These are phyloP conservation scores for Fusarium newnesense DNA, from an alignment of 2,329 filamentous ascomycete species.

Conservation along the genomic window DNA sequence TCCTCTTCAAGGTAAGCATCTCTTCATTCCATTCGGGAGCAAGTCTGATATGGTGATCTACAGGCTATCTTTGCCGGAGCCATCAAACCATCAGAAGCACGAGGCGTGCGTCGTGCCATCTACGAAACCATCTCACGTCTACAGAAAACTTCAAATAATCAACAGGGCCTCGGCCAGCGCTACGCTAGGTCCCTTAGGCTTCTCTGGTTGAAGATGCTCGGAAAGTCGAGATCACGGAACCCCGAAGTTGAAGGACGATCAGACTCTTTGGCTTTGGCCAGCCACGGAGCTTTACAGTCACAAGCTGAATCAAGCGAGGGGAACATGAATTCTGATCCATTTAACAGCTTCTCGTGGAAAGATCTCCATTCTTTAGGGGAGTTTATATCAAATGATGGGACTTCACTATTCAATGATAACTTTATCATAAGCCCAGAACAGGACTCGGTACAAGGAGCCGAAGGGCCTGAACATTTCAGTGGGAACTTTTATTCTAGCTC, in stretches of 20 bases:
- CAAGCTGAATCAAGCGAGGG: not conserved
- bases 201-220: constrained; percentile 62
- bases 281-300: not conserved
- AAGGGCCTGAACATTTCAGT: constrained; percentile 4
- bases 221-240: constrained; percentile 16
- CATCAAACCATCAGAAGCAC: constrained; percentile 63
- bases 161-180: constrained; percentile 68
- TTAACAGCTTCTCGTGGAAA: constrained; percentile 70
- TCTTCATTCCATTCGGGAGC: accelerated
- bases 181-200: constrained; percentile 70
- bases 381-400: constrained; percentile 52
- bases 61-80: constrained; percentile 58
- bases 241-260: not conserved
- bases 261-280: not conserved
- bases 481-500: constrained; percentile 1
- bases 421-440: constrained; percentile 26
- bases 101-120: constrained; percentile 67
- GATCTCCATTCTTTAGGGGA: constrained; percentile 69
- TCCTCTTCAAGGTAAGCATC: constrained; percentile 67
- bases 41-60: not conserved
- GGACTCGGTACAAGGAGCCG: constrained; percentile 20
- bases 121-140: constrained; percentile 68
- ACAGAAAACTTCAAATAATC: constrained; percentile 65
- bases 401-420: constrained; percentile 23
- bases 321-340: constrained; percentile 53